A percentile compares a stretch with the other conserved stretches of the same genome.
phyloP scores from a whole-genome alignment of 208 protist genomes.

The Leishmania major region DNA sequence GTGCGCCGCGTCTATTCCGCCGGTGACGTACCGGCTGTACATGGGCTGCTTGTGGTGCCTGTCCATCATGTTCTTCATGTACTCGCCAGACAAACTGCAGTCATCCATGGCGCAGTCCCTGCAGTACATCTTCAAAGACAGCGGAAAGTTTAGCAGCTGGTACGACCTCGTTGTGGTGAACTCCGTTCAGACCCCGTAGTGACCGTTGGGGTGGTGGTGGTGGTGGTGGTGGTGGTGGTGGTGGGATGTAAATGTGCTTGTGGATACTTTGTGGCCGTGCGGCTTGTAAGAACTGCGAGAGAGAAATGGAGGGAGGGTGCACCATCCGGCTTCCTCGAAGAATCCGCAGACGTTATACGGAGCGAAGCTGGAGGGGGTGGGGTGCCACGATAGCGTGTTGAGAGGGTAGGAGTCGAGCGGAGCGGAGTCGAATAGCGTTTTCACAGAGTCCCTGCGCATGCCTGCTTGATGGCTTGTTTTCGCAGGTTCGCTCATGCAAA shows the following conservation, averaged over 20 bases:
- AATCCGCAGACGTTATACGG: background rate
- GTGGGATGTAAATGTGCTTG: background rate
- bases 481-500: background rate
- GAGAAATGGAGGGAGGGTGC: background rate
- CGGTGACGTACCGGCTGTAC: slow-evolving; percentile 60
- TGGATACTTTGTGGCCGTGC: background rate
- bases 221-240: too few relatives aligned
- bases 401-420: background rate
- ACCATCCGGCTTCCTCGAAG: background rate
- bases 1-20: slow-evolving; percentile 21
- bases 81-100: slow-evolving; percentile 76
- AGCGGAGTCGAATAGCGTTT: background rate
- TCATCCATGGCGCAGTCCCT: slow-evolving; percentile 78
- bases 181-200: slow-evolving; percentile 28
- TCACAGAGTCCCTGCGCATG: background rate
- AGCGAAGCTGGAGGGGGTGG: background rate
- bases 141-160: slow-evolving; percentile 63
- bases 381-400: background rate
- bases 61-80: slow-evolving; percentile 72
- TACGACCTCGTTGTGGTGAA: slow-evolving; percentile 73
- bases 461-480: background rate
- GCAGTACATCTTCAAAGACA: slow-evolving; percentile 87
- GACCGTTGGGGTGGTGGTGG: background rate
- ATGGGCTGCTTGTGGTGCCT: slow-evolving; percentile 76
- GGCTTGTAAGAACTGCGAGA: background rate